Conservation (phyloP, 257 asterid species). For the Penstemon davidsonii region DNA sequence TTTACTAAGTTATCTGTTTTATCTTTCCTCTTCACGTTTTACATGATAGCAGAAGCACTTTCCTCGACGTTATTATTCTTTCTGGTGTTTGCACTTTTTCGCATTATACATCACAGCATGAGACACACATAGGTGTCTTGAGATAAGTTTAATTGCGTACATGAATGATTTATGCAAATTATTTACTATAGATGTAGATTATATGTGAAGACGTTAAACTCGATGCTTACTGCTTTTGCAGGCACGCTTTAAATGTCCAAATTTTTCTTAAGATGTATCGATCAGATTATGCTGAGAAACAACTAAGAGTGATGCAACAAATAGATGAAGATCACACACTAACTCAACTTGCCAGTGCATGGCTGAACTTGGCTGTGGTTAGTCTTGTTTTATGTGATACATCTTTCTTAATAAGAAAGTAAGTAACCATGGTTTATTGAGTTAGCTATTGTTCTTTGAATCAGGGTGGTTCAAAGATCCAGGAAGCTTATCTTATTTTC, state of each 20-base stretch:
- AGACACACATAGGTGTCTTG: too few species aligned
- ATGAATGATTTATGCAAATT: too few species aligned
- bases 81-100: too few species aligned
- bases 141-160: too few species aligned
- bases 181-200: too few species aligned
- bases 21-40: too few species aligned
- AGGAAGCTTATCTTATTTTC: conserved; percentile 96
- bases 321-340: conserved; percentile 93
- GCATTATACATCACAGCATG: too few species aligned
- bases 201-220: conserved; percentile 1
- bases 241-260: conserved; percentile 92
- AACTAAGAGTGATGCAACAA: conserved; percentile 87
- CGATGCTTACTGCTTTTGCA: conserved; percentile 39
- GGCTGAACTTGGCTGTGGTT: conserved; percentile 96
- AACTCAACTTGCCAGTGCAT: conserved; percentile 97
- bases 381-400: conserved; percentile 13
- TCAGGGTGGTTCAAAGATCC: conserved; percentile 96
- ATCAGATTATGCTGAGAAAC: conserved; percentile 96
- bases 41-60: too few species aligned
- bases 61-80: too few species aligned
- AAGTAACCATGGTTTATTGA: not conserved
- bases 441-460: conserved; percentile 27
- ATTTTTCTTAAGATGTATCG: conserved; percentile 93
- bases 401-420: not conserved
- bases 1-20: too few species aligned